phyloP scores from a whole-genome alignment of 768 basidiomycete genomes.

The Panus rudis region DNA sequence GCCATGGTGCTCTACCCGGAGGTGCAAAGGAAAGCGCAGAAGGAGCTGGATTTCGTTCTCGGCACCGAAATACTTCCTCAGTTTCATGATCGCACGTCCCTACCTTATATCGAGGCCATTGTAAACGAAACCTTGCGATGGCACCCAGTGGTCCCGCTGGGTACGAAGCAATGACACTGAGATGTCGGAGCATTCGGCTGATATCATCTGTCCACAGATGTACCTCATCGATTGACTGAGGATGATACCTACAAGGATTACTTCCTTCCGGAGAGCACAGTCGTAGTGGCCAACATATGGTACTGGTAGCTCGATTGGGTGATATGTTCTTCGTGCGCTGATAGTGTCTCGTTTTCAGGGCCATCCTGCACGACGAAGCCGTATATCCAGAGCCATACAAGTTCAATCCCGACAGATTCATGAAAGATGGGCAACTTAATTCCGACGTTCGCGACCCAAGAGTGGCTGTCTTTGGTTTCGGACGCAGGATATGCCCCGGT shows the following conservation, averaged over 20 bases:
- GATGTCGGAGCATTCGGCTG: background rate
- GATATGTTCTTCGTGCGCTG: background rate
- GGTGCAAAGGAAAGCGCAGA: constrained; percentile 18
- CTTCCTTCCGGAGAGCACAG: constrained; percentile 16
- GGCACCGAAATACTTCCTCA: constrained; percentile 19
- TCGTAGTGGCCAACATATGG: too few relatives aligned
- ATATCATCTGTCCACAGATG: constrained; percentile 5
- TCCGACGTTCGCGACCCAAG: constrained; percentile 3
- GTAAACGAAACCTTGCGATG: constrained; percentile 26
- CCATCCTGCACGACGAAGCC: constrained; percentile 44
- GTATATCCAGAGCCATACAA: constrained; percentile 24
- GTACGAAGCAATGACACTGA: background rate
- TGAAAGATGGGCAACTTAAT: background rate
- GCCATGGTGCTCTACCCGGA: constrained; percentile 32
- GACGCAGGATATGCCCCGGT: constrained; percentile 7
- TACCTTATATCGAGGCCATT: constrained; percentile 21
- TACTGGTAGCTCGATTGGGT: constrained; percentile 4
- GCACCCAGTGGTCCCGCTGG: constrained; percentile 27
- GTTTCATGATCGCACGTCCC: constrained; percentile 14
- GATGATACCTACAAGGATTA: constrained; percentile 19
- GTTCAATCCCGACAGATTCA: constrained; percentile 29
- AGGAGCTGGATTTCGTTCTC: constrained; percentile 23
- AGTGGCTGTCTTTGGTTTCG: constrained; percentile 13
- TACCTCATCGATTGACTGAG: constrained; percentile 15
- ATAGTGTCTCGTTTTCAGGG: constrained; percentile 9